These are phyloP conservation scores for Neoarthrinium moseri DNA, from an alignment of 2,329 filamentous ascomycete species.

Conservation along the genomic window DNA sequence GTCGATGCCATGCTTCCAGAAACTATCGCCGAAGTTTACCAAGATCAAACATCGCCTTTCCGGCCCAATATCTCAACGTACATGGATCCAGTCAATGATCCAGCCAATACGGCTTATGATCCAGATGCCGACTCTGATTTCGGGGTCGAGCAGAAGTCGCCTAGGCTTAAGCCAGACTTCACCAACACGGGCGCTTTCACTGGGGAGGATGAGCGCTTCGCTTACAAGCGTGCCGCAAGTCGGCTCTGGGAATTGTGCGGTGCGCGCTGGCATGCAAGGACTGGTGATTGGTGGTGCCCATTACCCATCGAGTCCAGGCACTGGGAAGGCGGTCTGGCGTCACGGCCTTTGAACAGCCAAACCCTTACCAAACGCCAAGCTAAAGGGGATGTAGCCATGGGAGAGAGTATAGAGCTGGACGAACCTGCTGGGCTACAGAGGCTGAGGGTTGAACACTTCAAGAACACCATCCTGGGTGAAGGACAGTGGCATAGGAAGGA, in stretches of 20 bases:
- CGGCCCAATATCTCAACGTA: slow-evolving; percentile 75
- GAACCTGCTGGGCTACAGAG: slow-evolving; percentile 40
- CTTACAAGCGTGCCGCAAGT: slow-evolving; percentile 73
- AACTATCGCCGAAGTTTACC: slow-evolving; percentile 71
- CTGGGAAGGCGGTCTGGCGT: slow-evolving; percentile 53
- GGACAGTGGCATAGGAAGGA: not conserved
- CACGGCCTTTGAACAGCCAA: slow-evolving; percentile 13
- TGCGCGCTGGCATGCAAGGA: slow-evolving; percentile 66
- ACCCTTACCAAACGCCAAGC: slow-evolving; percentile 15
- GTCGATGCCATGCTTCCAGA: slow-evolving; percentile 61
- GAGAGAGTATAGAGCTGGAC: slow-evolving; percentile 39
- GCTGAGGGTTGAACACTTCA: slow-evolving; percentile 29
- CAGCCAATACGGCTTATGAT: slow-evolving; percentile 46
- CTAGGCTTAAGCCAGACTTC: slow-evolving; percentile 56
- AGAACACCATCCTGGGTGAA: slow-evolving; percentile 14
- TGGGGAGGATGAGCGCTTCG: slow-evolving; percentile 79
- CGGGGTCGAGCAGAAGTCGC: slow-evolving; percentile 30
- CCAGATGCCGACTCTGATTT: slow-evolving; percentile 59
- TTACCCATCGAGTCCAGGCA: slow-evolving; percentile 61
- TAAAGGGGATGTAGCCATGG: slow-evolving; percentile 36
- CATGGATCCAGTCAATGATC: slow-evolving; percentile 30
- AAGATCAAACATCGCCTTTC: slow-evolving; percentile 75
- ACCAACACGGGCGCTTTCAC: slow-evolving; percentile 67
- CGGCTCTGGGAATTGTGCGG: slow-evolving; percentile 84
- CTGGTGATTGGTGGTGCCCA: slow-evolving; percentile 67